phyloP scores from a whole-genome alignment of 1,139 yeast species.

The Kluyveromyces sp. region DNA sequence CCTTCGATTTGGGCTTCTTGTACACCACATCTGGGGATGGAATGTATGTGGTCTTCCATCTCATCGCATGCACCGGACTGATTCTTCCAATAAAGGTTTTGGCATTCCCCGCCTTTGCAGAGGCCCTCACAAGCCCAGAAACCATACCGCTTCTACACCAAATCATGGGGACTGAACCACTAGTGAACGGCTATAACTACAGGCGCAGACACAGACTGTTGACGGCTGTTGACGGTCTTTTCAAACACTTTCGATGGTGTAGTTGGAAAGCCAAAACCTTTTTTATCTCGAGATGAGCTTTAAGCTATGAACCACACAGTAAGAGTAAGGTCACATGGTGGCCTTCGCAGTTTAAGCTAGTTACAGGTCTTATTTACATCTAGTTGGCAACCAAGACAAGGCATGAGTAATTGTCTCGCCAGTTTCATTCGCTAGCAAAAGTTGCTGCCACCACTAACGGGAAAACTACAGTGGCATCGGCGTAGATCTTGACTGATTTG shows the following conservation, averaged over 20 bases:
- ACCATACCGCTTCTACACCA: background rate
- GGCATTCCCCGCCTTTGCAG: background rate
- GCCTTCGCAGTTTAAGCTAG: too few species aligned
- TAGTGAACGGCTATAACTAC: too few species aligned
- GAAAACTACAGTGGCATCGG: slow-evolving; percentile 93
- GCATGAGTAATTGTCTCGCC: too few species aligned
- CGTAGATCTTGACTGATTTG: slow-evolving; percentile 80
- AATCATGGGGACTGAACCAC: background rate
- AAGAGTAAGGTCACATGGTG: background rate
- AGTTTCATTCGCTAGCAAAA: slow-evolving; percentile 52
- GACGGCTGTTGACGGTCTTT: too few species aligned
- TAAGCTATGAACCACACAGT: background rate
- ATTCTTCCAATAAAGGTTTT: background rate
- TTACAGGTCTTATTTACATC: too few species aligned
- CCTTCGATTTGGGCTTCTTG: slow-evolving; percentile 22
- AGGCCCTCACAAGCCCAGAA: background rate
- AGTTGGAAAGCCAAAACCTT: too few species aligned
- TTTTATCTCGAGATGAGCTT: background rate
- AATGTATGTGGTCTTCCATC: slow-evolving; percentile 3
- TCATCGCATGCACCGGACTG: background rate
- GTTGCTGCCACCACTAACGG: slow-evolving; percentile 98
- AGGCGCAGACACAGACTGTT: background rate
- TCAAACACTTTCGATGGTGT: too few species aligned
- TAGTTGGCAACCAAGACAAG: too few species aligned
- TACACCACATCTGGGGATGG: slow-evolving; percentile 8